Percentiles rank a stretch among this genome's conserved stretches.
phyloP scores from a whole-genome alignment of 345 rosid genomes.

The Citrus unshiu region DNA sequence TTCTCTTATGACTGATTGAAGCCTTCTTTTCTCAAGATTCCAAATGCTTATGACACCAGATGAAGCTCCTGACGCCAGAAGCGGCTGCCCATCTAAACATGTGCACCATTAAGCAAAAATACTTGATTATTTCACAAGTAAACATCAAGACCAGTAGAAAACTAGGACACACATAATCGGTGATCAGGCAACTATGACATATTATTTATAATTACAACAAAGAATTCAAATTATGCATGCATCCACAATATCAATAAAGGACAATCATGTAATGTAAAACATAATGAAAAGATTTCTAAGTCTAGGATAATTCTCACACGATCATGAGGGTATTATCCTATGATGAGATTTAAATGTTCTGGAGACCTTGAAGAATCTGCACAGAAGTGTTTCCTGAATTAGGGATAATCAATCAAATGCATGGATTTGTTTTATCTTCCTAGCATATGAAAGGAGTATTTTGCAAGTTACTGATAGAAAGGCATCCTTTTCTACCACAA shows the following conservation, averaged over 20 bases:
- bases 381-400: background rate
- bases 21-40: constrained; percentile 94
- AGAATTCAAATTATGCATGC: background rate
- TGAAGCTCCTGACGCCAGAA: constrained; percentile 92
- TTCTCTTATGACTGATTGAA: constrained; percentile 80
- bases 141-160: background rate
- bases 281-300: background rate
- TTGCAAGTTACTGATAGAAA: background rate
- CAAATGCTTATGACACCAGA: constrained; percentile 95
- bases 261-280: background rate
- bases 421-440: background rate
- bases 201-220: background rate
- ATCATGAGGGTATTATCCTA: background rate
- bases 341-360: background rate
- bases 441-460: background rate
- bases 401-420: background rate
- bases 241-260: background rate
- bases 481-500: background rate
- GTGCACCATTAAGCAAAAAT: constrained; percentile 4
- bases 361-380: background rate
- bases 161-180: background rate
- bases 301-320: background rate
- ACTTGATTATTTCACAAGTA: background rate
- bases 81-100: constrained; percentile 82
- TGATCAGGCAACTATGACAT: background rate